These are phyloP conservation scores for Amylocystis lapponica DNA, from an alignment of 768 basidiomycete genomes.

Conservation along the genomic window DNA sequence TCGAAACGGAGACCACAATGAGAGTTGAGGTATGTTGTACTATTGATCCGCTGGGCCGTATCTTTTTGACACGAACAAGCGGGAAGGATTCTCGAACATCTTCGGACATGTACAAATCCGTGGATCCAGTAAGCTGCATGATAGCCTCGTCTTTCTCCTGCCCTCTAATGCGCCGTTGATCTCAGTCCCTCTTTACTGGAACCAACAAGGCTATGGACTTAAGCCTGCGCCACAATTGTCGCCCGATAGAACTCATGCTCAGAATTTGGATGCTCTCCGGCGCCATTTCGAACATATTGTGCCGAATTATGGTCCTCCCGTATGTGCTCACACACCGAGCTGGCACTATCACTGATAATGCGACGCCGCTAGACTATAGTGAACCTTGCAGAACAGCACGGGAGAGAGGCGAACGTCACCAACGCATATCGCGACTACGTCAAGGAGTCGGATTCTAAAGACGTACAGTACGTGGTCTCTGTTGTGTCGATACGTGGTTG, in stretches of 20 bases:
- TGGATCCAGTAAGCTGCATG: constrained; percentile 68
- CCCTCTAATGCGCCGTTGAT: not conserved
- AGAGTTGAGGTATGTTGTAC: constrained; percentile 62
- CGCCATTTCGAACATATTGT: constrained; percentile 68
- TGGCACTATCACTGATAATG: not conserved
- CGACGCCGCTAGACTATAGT: constrained; percentile 56
- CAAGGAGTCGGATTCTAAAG: constrained; percentile 46
- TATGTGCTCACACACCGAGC: constrained; percentile 28
- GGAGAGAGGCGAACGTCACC: constrained; percentile 81
- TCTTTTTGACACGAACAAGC: constrained; percentile 34
- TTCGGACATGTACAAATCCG: constrained; percentile 90
- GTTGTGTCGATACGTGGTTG: too few relatives aligned
- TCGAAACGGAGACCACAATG: constrained; percentile 90
- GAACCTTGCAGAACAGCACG: constrained; percentile 87
- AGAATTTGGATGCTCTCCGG: constrained; percentile 64
- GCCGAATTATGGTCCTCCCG: constrained; percentile 73
- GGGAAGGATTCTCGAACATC: constrained; percentile 67
- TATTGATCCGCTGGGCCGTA: not conserved
- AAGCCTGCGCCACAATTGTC: constrained; percentile 83
- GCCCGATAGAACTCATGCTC: constrained; percentile 63
- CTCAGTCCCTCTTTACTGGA: constrained; percentile 90
- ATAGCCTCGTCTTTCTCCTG: too few relatives aligned
- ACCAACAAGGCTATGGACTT: constrained; percentile 77
- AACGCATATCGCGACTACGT: constrained; percentile 70
- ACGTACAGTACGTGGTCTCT: constrained; percentile 44